Percentiles rank a stretch among this genome's conserved stretches.
Conservation (phyloP, 148 eudicot species). For the Camellia japonica region DNA sequence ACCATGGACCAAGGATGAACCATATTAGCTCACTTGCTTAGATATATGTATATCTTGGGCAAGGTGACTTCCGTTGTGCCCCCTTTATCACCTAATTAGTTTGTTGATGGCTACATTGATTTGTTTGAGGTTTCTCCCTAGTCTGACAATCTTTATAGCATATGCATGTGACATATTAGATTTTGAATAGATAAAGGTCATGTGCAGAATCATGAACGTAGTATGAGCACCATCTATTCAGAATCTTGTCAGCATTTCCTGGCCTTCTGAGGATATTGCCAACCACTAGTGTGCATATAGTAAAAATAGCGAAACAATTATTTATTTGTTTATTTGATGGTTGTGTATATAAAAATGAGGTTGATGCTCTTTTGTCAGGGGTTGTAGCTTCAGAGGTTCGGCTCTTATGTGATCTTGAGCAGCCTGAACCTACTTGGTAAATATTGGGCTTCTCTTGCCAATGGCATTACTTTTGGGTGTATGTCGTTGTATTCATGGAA, state of each 20-base stretch:
- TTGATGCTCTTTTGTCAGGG: conserved; percentile 35
- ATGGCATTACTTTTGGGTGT: not conserved
- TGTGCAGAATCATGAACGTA: too few species aligned
- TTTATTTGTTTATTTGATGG: conserved; percentile 43
- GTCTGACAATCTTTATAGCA: not conserved
- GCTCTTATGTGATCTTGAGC: conserved; percentile 88
- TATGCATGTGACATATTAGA: not conserved
- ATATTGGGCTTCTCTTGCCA: not conserved
- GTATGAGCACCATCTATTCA: not conserved
- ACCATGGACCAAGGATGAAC: not conserved
- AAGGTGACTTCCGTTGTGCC: not conserved
- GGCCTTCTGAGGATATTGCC: not conserved
- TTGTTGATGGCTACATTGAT: not conserved
- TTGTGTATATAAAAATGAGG: conserved; percentile 15
- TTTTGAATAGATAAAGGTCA: not conserved
- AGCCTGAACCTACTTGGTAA: conserved; percentile 92
- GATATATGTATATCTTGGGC: not conserved
- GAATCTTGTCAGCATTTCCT: not conserved
- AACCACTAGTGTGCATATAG: not conserved
- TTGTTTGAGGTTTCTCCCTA: too few species aligned
- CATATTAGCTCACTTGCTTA: not conserved
- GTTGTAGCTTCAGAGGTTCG: conserved; percentile 75
- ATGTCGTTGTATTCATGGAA: conserved; percentile 25
- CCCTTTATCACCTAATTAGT: not conserved
- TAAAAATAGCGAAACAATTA: conserved; percentile 3